Evolutionary conservation across 1,284 basidiomycete species (phyloP).

Genomic region (Ceratobasidium sp.): DNA sequence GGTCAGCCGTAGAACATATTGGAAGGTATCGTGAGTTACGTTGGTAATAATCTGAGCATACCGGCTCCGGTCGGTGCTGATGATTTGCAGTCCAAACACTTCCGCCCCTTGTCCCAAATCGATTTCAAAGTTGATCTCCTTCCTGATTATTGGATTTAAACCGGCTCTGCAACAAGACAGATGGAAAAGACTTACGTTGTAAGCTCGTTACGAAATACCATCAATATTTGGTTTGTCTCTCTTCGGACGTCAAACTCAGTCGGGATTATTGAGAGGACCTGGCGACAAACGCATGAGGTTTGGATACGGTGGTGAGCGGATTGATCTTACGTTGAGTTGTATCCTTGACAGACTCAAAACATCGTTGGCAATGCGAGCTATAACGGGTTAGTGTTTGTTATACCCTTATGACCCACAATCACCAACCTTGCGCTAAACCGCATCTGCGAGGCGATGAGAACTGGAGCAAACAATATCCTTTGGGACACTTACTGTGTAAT

Average conservation of each 20-base stretch:
- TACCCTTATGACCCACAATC: neutral
- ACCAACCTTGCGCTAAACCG: constrained; percentile 25
- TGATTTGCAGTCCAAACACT: constrained; percentile 36
- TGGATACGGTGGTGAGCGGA: neutral
- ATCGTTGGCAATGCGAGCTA: constrained; percentile 54
- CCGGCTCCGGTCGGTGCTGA: constrained; percentile 43
- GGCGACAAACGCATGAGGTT: neutral
- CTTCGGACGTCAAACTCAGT: constrained; percentile 32
- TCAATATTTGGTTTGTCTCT: constrained; percentile 15
- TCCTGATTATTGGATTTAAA: constrained; percentile 39
- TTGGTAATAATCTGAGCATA: constrained; percentile 46
- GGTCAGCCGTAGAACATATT: constrained; percentile 42
- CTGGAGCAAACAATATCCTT: neutral
- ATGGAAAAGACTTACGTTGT: constrained; percentile 50
- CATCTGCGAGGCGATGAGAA: constrained; percentile 15
- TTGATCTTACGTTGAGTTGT: constrained; percentile 47
- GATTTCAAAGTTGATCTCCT: constrained; percentile 43
- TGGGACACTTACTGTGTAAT: constrained; percentile 20
- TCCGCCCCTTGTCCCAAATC: constrained; percentile 43
- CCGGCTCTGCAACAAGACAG: too few relatives aligned
- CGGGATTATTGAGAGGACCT: constrained; percentile 34
- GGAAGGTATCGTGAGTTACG: neutral
- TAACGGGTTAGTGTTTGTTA: constrained; percentile 44
- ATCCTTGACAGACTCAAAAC: constrained; percentile 53
- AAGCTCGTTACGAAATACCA: constrained; percentile 51